These are phyloP conservation scores for Purpureocillium takamizusanense DNA, from an alignment of 2,329 filamentous ascomycete genomes.

Conservation along the genomic window DNA sequence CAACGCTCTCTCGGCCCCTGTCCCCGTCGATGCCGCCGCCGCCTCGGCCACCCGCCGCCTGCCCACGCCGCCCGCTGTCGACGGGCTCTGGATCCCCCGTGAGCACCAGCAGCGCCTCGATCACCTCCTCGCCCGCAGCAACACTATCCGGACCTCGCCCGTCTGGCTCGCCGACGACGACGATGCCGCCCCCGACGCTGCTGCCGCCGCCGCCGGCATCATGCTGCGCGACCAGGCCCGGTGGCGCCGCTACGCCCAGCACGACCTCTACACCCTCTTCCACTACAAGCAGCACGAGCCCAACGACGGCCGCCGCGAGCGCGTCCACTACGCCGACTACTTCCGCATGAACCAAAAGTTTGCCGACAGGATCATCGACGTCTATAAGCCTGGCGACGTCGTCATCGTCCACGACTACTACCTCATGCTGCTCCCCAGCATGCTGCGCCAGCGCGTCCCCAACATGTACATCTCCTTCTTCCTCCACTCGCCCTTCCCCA, in stretches of 20 bases:
- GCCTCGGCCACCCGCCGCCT: no score
- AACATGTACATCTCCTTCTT: slow-evolving; percentile 94
- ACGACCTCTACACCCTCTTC: slow-evolving; percentile 85
- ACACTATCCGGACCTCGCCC: slow-evolving; percentile 70
- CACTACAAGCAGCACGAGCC: slow-evolving; percentile 96
- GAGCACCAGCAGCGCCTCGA: slow-evolving; percentile 68
- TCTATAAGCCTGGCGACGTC: slow-evolving; percentile 88
- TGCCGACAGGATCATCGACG: slow-evolving; percentile 76
- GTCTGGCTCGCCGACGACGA: slow-evolving; percentile 81
- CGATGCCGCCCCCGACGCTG: slow-evolving; percentile 54
- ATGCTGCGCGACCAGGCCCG: slow-evolving; percentile 71
- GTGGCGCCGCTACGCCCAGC: slow-evolving; percentile 86
- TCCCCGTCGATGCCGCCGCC: slow-evolving; percentile 60
- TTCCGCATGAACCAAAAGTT: slow-evolving; percentile 89
- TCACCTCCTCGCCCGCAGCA: slow-evolving; percentile 60
- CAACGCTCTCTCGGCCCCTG: slow-evolving; percentile 70
- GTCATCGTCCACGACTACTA: slow-evolving; percentile 94
- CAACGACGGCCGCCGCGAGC: slow-evolving; percentile 72
- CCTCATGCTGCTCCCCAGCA: slow-evolving; percentile 77
- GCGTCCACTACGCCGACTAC: slow-evolving; percentile 85
- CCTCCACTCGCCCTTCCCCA: slow-evolving; percentile 89
- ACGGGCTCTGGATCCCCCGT: slow-evolving; percentile 62
- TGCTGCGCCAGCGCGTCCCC: slow-evolving; percentile 76
- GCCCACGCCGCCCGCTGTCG: slow-evolving; percentile 48
- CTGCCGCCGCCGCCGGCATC: slow-evolving; percentile 49